phyloP scores from a whole-genome alignment of 164 flowering plant genomes.

The Stephania cephalantha region DNA sequence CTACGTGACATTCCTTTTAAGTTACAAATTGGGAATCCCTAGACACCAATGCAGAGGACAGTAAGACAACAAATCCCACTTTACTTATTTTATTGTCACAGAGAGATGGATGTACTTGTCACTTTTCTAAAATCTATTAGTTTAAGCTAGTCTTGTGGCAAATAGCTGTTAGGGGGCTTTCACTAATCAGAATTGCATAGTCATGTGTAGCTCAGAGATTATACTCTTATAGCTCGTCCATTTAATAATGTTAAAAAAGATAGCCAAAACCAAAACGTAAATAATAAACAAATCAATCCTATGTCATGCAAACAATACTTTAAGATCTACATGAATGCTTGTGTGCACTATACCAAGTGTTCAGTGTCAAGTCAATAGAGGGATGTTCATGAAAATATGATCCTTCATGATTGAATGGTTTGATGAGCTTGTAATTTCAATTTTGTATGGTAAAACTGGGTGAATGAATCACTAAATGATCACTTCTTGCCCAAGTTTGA shows the following conservation, averaged over 20 bases:
- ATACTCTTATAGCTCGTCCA: background rate
- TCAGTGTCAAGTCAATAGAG: background rate
- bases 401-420: background rate
- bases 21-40: conserved; percentile 42
- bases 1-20: conserved; percentile 39
- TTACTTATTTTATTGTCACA: conserved; percentile 10
- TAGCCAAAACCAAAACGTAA: too few species aligned
- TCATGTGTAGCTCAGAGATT: background rate
- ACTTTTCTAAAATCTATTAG: background rate
- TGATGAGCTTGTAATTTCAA: background rate
- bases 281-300: background rate
- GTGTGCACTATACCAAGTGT: background rate
- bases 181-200: background rate
- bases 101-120: background rate
- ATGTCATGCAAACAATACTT: background rate
- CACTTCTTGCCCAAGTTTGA: too few species aligned
- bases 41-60: conserved; percentile 37
- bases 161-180: background rate
- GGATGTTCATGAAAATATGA: background rate
- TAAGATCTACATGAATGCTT: background rate
- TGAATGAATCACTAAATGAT: background rate
- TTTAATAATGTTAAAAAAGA: background rate
- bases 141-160: conserved; percentile 1
- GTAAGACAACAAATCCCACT: conserved; percentile 42
- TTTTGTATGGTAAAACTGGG: background rate